These are phyloP conservation scores for Ascoidea rubescens DNA, from an alignment of 805 yeast genomes.

Conservation along the genomic window DNA sequence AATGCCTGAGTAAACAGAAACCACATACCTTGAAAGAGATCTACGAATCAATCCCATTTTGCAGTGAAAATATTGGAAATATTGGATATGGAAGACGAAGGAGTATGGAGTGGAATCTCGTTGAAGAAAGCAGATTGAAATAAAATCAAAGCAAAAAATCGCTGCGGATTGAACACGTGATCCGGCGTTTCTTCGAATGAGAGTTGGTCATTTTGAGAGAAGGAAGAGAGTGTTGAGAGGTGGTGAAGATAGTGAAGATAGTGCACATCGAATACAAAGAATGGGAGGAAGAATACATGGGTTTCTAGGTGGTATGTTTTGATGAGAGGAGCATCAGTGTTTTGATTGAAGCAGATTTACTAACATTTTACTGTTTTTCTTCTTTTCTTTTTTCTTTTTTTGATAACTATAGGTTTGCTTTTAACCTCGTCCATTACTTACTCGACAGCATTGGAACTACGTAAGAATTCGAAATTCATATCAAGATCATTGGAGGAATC, in stretches of 20 bases:
- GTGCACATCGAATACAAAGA: not conserved
- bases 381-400: not conserved
- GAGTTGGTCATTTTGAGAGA: not conserved
- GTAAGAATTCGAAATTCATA: slow-evolving; percentile 2
- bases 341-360: not conserved
- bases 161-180: not conserved
- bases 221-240: slow-evolving; percentile 13
- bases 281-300: slow-evolving; percentile 12
- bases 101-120: too few relatives aligned
- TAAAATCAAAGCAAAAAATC: too few relatives aligned
- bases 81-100: too few relatives aligned
- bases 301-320: slow-evolving; percentile 7
- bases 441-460: slow-evolving; percentile 7
- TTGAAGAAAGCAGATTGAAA: too few relatives aligned
- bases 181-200: not conserved
- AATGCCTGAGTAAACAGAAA: too few relatives aligned
- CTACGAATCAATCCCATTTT: too few relatives aligned
- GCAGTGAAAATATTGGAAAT: too few relatives aligned
- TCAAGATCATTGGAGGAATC: slow-evolving; percentile 2
- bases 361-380: not conserved
- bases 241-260: slow-evolving; percentile 17
- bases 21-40: too few relatives aligned
- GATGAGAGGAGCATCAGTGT: not conserved
- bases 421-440: slow-evolving; percentile 9
- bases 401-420: slow-evolving; percentile 3